These are phyloP conservation scores for Glarea lozoyensis DNA, from an alignment of 495 filamentous ascomycete genomes.

Conservation along the genomic window DNA sequence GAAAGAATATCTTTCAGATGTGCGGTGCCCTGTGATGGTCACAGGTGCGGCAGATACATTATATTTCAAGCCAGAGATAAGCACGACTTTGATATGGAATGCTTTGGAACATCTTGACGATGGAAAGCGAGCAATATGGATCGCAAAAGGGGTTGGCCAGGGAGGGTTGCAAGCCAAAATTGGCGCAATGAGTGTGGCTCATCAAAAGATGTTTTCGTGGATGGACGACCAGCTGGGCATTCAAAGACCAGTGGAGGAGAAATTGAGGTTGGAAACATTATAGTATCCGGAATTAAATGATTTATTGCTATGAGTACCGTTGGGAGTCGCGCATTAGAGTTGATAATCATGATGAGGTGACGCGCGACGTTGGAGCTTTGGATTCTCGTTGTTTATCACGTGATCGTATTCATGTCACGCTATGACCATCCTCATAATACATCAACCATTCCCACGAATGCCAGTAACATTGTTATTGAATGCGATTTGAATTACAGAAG, in stretches of 20 bases:
- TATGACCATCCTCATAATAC: too few species aligned
- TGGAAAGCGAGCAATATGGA: constrained; percentile 13
- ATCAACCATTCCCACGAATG: too few species aligned
- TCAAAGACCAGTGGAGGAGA: constrained; percentile 2
- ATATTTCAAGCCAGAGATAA: constrained; percentile 5
- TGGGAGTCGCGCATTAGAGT: too few species aligned
- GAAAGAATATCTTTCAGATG: background rate
- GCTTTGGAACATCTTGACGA: constrained; percentile 5
- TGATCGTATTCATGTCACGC: too few species aligned
- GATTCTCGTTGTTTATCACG: too few species aligned
- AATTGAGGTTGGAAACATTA: too few species aligned
- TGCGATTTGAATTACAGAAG: too few species aligned
- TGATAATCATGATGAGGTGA: too few species aligned
- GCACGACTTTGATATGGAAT: constrained; percentile 10
- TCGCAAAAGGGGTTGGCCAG: constrained; percentile 7
- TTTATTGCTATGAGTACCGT: too few species aligned
- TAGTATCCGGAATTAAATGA: too few species aligned
- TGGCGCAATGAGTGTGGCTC: constrained; percentile 16
- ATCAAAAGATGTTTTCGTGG: constrained; percentile 12
- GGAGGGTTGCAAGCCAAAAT: constrained; percentile 21
- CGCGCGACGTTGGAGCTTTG: too few species aligned
- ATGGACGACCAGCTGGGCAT: constrained; percentile 18
- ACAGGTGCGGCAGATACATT: constrained; percentile 12
- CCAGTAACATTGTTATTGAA: too few species aligned
- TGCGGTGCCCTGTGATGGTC: constrained; percentile 21